Evolutionary conservation across 192 early-diverging fungal genomes (phyloP), one percentile per base, ranked within the genome.

Genomic region (Coemansia sp.): DNA sequence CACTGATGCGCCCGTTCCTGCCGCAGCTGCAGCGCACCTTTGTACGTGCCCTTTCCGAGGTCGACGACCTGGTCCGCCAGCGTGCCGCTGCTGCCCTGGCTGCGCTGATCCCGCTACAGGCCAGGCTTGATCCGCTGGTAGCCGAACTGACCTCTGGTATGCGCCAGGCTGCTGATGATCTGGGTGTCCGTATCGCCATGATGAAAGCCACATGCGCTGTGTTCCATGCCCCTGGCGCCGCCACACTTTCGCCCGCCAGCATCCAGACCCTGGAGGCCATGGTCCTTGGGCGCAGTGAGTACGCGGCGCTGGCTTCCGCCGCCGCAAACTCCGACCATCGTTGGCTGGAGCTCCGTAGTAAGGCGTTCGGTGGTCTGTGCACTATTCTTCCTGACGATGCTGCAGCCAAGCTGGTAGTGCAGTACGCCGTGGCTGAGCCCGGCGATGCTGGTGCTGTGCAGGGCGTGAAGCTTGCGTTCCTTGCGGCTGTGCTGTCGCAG

Each of bases 1-100:
- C 89, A 25, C 85, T 92, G 64, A 83, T 98, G 59, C 96, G 95
- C 52, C 94, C 96, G 23, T 99, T 99, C 88, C 79, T 99, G 54
- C 97, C 97, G 30, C 97, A 99, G 83, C 87, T 98, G 37, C 95
- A 98, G 79, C 89, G 97, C 53, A 96, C 96, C 1, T 98, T 99
- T 66, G 88, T 93, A 58, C 96, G 97, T 67, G 90, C 87, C 2
- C 74, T 97, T 25, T 82, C 88, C 9, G 95, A 97, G 40, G 70
- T 87, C 3, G 70, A 86, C n/a, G 84, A 81, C 15, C 65, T 84
- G n/a, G 89, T 99, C 5, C 90, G 94, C 33, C 84, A 83, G 36
- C 87, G 88, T 40, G 95, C 97, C 10, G 89, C 89, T 15, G 67
- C 83, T 19, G 97, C 95, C 15, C 82, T 60, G 85, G 84, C 55